Percentiles rank a stretch among this genome's conserved stretches.
These are phyloP conservation scores for Oidiodendron maius DNA, from an alignment of 495 filamentous ascomycete genomes.

Conservation along the genomic window DNA sequence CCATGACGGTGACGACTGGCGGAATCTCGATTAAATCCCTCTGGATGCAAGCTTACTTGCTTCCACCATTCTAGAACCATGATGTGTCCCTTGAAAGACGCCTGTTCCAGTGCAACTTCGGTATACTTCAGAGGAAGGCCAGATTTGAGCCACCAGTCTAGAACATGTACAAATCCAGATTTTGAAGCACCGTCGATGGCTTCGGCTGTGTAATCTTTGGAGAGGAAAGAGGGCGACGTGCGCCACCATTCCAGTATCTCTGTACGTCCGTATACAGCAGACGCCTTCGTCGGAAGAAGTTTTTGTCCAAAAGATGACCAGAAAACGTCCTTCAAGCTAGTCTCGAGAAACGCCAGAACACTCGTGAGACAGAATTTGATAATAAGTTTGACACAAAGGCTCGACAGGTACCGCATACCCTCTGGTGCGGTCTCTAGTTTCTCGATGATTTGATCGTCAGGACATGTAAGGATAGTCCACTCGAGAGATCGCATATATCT, in stretches of 20 bases:
- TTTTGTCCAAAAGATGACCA: constrained; percentile 75
- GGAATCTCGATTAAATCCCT: constrained; percentile 12
- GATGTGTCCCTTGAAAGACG: constrained; percentile 76
- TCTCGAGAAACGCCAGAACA: constrained; percentile 75
- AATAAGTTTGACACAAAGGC: constrained; percentile 77
- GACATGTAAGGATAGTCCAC: constrained; percentile 70
- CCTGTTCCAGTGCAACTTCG: constrained; percentile 79
- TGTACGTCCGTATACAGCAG: constrained; percentile 76
- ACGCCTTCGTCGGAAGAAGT: constrained; percentile 77
- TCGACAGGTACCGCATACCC: constrained; percentile 67
- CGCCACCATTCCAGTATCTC: constrained; percentile 88
- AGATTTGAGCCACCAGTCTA: constrained; percentile 87
- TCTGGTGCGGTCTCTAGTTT: constrained; percentile 59
- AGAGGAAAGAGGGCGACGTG: constrained; percentile 66
- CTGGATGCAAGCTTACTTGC: constrained; percentile 40
- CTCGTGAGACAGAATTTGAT: constrained; percentile 76
- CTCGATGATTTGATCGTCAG: constrained; percentile 59
- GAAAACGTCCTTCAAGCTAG: constrained; percentile 70
- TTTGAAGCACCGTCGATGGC: constrained; percentile 82
- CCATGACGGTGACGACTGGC: constrained; percentile 17
- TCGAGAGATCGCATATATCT: constrained; percentile 60
- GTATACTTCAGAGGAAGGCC: constrained; percentile 78
- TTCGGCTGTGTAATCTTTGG: constrained; percentile 66
- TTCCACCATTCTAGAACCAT: constrained; percentile 90
- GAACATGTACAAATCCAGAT: constrained; percentile 72